Percentiles rank a stretch among this genome's conserved stretches.
phyloP scores from a whole-genome alignment of 2,329 filamentous ascomycete genomes.

The Helicocarpus griseus region DNA sequence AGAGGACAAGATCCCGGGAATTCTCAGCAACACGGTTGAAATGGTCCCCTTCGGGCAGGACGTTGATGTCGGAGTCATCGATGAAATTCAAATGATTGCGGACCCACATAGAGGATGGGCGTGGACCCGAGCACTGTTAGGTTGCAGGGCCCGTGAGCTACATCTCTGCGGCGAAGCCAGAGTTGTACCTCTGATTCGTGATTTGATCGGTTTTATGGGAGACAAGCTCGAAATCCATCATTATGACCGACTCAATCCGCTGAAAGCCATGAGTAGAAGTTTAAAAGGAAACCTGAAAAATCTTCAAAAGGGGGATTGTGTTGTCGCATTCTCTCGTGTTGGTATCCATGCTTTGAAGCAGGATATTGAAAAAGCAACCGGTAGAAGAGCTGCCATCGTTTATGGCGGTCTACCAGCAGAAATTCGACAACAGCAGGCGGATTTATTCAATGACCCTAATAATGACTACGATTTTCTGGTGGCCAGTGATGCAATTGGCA shows the following conservation, averaged over 20 bases:
- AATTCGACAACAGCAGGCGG: conserved; percentile 81
- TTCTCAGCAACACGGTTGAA: conserved; percentile 87
- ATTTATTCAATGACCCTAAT: conserved; percentile 85
- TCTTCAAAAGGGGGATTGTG: conserved; percentile 78
- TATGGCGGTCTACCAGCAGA: conserved; percentile 90
- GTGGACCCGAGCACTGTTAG: conserved; percentile 86
- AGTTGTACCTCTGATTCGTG: conserved; percentile 65
- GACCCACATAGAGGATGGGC: conserved; percentile 75
- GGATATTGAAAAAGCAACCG: conserved; percentile 65
- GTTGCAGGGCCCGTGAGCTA: conserved; percentile 76
- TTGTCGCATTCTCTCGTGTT: conserved; percentile 78
- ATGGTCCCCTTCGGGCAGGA: conserved; percentile 56
- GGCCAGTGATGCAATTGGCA: conserved; percentile 91
- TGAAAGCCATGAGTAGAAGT: conserved; percentile 56
- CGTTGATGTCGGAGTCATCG: conserved; percentile 87
- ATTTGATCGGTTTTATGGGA: conserved; percentile 67
- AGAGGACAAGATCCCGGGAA: conserved; percentile 43
- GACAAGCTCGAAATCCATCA: conserved; percentile 73
- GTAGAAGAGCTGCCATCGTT: conserved; percentile 76
- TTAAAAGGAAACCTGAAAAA: conserved; percentile 54
- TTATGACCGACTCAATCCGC: conserved; percentile 73
- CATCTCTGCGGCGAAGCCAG: conserved; percentile 90
- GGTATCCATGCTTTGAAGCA: conserved; percentile 71
- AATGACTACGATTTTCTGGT: conserved; percentile 94
- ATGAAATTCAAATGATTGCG: conserved; percentile 97